phyloP scores from a whole-genome alignment of 2,329 filamentous ascomycete genomes.

The Biscogniauxia mediterranea region DNA sequence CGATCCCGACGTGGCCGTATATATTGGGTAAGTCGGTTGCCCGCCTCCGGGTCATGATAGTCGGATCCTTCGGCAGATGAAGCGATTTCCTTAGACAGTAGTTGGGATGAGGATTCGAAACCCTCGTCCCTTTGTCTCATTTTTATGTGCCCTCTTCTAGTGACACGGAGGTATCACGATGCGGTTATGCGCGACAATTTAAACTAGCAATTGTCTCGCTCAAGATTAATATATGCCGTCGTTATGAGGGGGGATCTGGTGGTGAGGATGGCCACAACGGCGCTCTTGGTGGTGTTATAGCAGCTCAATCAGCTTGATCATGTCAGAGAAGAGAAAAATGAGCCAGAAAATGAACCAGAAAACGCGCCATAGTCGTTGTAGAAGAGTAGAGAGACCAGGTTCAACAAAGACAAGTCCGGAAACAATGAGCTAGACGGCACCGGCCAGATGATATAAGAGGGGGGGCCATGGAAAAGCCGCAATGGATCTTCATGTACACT shows the following conservation, averaged over 20 bases:
- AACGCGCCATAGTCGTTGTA: neutral
- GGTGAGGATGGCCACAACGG: neutral
- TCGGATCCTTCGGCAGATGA: slow-evolving; percentile 22
- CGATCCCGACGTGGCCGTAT: slow-evolving; percentile 9
- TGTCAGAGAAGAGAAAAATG: neutral
- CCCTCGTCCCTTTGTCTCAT: slow-evolving; percentile 25
- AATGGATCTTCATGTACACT: neutral
- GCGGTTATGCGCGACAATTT: neutral
- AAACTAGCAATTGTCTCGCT: neutral
- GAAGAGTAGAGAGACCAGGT: neutral
- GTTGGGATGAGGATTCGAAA: slow-evolving; percentile 24
- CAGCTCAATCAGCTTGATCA: neutral
- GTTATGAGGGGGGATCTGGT: neutral
- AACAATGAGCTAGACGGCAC: neutral
- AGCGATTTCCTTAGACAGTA: slow-evolving; percentile 21
- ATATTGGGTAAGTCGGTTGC: slow-evolving; percentile 15
- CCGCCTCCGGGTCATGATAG: slow-evolving; percentile 16
- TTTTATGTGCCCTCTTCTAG: neutral
- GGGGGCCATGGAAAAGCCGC: neutral
- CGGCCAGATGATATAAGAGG: neutral
- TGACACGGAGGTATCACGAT: neutral
- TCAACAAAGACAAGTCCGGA: neutral
- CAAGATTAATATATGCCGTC: neutral
- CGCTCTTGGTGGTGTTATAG: neutral
- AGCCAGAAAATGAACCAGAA: neutral